These are phyloP conservation scores for Lentinula novae-zelandiae DNA, from an alignment of 1,284 basidiomycete species.

Conservation along the genomic window DNA sequence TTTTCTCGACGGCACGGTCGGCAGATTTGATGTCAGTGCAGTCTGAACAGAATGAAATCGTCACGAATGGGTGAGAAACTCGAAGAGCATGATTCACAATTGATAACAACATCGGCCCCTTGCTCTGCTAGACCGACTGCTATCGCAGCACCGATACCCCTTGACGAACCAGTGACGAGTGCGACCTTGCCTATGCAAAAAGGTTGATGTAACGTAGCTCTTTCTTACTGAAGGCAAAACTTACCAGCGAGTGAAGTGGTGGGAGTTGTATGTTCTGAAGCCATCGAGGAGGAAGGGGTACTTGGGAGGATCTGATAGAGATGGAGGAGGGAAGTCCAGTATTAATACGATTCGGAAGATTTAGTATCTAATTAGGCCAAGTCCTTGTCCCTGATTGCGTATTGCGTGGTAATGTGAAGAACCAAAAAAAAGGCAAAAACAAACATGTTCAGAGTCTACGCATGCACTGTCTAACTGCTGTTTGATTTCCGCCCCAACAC, in stretches of 20 bases:
- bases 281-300: neutral
- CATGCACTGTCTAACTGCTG: neutral
- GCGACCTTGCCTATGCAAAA: slow-evolving; percentile 42
- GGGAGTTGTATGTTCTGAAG: neutral
- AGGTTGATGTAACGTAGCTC: neutral
- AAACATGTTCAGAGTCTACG: neutral
- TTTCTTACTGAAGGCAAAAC: neutral
- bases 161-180: slow-evolving; percentile 59
- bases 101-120: slow-evolving; percentile 56
- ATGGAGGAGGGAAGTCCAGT: neutral
- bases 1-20: slow-evolving; percentile 38
- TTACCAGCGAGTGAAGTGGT: neutral
- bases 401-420: neutral
- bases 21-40: slow-evolving; percentile 28
- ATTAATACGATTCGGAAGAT: neutral
- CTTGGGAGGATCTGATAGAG: neutral
- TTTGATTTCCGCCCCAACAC: neutral
- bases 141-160: slow-evolving; percentile 55
- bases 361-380: neutral
- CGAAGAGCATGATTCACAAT: slow-evolving; percentile 28
- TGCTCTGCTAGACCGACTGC: slow-evolving; percentile 47
- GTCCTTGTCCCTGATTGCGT: neutral
- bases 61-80: neutral
- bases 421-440: neutral
- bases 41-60: neutral